Evolutionary conservation across 164 flowering plant genomes (phyloP).

Genomic region (Chimonanthus praecox): DNA sequence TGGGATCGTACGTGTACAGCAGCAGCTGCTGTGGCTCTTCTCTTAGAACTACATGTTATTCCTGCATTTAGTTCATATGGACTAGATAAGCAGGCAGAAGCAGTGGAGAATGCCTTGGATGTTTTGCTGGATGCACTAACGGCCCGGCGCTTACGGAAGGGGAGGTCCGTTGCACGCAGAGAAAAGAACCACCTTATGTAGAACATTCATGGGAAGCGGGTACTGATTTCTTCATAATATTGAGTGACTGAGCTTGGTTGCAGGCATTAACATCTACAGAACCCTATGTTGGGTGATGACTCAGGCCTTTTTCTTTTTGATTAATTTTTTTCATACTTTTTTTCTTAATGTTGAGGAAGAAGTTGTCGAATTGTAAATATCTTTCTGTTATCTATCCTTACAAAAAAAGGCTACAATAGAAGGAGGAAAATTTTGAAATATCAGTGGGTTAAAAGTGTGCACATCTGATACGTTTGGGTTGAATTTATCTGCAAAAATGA

Average conservation of each 20-base stretch:
- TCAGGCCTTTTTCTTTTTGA: too few species aligned
- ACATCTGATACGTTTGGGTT: too few species aligned
- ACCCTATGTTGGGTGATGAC: neutral
- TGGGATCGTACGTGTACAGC: conserved; percentile 98
- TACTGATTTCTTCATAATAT: neutral
- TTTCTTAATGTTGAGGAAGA: too few species aligned
- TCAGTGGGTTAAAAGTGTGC: too few species aligned
- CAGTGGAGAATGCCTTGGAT: conserved; percentile 54
- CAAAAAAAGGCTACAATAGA: too few species aligned
- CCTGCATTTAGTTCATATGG: conserved; percentile 39
- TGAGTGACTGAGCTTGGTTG: neutral
- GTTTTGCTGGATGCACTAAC: conserved; percentile 61
- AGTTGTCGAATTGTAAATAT: too few species aligned
- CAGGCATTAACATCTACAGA: neutral
- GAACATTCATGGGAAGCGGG: neutral
- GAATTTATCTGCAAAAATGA: too few species aligned
- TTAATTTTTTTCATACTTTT: too few species aligned
- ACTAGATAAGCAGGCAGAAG: conserved; percentile 66
- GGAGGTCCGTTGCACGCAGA: conserved; percentile 75
- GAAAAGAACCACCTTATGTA: conserved; percentile 20
- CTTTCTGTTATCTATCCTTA: too few species aligned
- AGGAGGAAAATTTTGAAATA: too few species aligned
- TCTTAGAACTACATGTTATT: conserved; percentile 56
- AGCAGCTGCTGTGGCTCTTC: conserved; percentile 77
- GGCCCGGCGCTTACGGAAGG: conserved; percentile 67